Evolutionary conservation across 495 filamentous ascomycete genomes (phyloP).

Genomic region (Thozetella sp.): DNA sequence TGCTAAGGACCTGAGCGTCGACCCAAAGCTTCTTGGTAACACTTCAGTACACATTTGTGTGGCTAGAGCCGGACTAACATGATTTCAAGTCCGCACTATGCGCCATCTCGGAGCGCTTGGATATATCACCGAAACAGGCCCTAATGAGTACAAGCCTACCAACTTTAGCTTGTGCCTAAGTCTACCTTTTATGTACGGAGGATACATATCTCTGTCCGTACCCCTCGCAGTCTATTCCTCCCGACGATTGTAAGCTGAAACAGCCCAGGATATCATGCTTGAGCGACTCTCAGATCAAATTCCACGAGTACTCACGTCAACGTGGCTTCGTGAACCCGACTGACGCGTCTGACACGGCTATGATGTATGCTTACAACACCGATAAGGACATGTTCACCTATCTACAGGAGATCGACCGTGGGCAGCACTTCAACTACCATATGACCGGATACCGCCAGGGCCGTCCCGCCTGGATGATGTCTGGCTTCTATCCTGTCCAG

Average conservation of each 20-base stretch:
- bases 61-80: no score
- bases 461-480: slow-evolving; percentile 48
- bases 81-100: slow-evolving; percentile 39
- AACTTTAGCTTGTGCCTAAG: slow-evolving; percentile 36
- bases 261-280: no score
- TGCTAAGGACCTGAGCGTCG: neutral
- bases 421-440: slow-evolving; percentile 41
- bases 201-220: slow-evolving; percentile 23
- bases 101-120: slow-evolving; percentile 47
- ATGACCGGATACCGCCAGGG: slow-evolving; percentile 47
- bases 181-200: slow-evolving; percentile 28
- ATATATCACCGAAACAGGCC: slow-evolving; percentile 36
- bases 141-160: slow-evolving; percentile 41
- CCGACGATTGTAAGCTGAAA: no score
- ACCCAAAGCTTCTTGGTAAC: neutral
- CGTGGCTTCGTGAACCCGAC: no score
- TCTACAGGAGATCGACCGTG: slow-evolving; percentile 14
- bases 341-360: no score
- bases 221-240: neutral
- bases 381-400: slow-evolving; percentile 27
- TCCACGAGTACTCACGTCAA: no score
- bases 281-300: no score
- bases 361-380: slow-evolving; percentile 3
- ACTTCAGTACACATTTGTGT: no score
- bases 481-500: slow-evolving; percentile 41